Percentiles rank a stretch among this genome's conserved stretches.
These are phyloP conservation scores for Wickerhamomyces sp. DNA, from an alignment of 1,139 yeast genomes.

Conservation along the genomic window DNA sequence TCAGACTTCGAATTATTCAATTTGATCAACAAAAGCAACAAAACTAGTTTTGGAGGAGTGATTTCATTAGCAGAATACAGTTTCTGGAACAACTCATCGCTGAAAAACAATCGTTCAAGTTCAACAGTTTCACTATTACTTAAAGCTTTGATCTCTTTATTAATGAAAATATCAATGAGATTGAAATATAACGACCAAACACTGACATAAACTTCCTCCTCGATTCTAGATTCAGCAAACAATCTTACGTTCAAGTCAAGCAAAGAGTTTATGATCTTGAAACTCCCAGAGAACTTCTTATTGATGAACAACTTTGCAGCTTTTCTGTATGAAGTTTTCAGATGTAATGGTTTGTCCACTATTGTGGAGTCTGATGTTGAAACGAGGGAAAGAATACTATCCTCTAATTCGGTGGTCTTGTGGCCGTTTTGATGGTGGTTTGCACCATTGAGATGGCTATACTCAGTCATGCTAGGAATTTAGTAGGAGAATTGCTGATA, in stretches of 20 bases:
- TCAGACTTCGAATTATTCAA: conserved; percentile 16
- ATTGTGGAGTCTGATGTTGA: neutral
- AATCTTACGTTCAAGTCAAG: conserved; percentile 7
- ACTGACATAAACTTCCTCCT: conserved; percentile 12
- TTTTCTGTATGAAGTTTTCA: conserved; percentile 11
- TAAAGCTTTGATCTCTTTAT: conserved; percentile 5
- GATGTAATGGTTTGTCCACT: neutral
- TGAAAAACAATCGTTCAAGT: conserved; percentile 3
- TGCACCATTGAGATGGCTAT: neutral
- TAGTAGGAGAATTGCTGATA: neutral
- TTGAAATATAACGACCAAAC: conserved; percentile 23
- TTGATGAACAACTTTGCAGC: conserved; percentile 22
- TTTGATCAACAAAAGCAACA: conserved; percentile 17
- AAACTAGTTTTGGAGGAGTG: conserved; percentile 17
- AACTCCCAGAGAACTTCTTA: conserved; percentile 18
- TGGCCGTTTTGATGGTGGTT: neutral
- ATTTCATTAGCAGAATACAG: conserved; percentile 8
- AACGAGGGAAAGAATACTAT: neutral
- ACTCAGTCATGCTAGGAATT: neutral
- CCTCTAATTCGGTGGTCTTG: neutral
- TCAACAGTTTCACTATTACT: conserved; percentile 1
- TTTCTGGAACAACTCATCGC: conserved; percentile 10
- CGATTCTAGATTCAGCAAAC: conserved; percentile 9
- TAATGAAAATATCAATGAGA: conserved; percentile 19
- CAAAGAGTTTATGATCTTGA: conserved; percentile 2